phyloP scores from a whole-genome alignment of 345 rosid genomes.

The Eucalyptus erythrocorys region DNA sequence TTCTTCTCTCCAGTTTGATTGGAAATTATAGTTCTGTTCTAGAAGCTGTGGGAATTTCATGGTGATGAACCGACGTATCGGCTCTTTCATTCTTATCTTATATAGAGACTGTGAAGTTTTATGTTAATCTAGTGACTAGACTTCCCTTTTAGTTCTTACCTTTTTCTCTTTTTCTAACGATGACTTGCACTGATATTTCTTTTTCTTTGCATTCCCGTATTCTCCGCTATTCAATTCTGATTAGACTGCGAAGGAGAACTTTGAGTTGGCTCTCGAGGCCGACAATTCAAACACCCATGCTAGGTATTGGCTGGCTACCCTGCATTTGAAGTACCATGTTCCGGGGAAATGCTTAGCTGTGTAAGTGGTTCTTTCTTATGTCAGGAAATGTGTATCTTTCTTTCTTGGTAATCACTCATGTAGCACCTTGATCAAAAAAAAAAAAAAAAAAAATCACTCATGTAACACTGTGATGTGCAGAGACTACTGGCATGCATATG shows the following conservation, averaged over 20 bases:
- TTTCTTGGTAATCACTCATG: neutral
- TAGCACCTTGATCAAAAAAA: no score
- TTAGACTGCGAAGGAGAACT: slow-evolving; percentile 84
- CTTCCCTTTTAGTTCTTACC: neutral
- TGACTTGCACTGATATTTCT: neutral
- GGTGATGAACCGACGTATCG: neutral
- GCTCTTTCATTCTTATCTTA: neutral
- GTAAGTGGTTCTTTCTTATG: slow-evolving; percentile 27
- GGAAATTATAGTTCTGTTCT: neutral
- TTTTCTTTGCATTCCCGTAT: neutral
- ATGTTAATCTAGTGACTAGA: neutral
- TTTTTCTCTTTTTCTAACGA: neutral
- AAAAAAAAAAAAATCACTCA: no score
- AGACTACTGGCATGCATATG: neutral
- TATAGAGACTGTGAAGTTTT: neutral
- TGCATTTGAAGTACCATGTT: slow-evolving; percentile 83
- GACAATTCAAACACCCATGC: slow-evolving; percentile 80
- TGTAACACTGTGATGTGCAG: neutral
- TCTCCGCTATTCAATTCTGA: neutral
- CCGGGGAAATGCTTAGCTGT: slow-evolving; percentile 80
- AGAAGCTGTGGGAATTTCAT: neutral
- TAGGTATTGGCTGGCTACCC: slow-evolving; percentile 66
- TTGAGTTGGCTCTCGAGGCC: slow-evolving; percentile 77
- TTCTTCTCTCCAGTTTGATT: neutral
- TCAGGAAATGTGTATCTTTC: neutral